Conservation (phyloP, 257 asterid species). For the Cinchona pubescens region DNA sequence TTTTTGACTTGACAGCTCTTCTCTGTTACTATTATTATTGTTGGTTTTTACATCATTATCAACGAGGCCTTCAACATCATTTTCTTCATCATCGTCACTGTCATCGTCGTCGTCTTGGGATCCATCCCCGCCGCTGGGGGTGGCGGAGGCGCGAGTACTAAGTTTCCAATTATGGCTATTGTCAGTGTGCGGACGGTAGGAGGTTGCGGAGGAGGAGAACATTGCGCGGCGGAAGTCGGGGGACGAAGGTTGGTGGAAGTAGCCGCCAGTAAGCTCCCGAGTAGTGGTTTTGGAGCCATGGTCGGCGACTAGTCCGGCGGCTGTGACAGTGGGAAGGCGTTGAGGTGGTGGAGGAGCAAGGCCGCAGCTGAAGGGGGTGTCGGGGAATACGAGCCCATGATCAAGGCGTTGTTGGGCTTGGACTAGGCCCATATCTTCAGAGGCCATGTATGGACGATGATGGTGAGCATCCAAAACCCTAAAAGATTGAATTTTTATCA, state of each 20-base stretch:
- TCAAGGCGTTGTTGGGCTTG: slow-evolving; percentile 56
- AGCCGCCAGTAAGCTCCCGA: slow-evolving; percentile 66
- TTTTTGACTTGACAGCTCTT: slow-evolving; percentile 37
- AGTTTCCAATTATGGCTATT: slow-evolving; percentile 46
- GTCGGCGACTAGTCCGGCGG: slow-evolving; percentile 37
- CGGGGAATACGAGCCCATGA: slow-evolving; percentile 56
- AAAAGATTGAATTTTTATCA: slow-evolving; percentile 12
- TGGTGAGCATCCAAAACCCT: slow-evolving; percentile 1
- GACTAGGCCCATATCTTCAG: slow-evolving; percentile 58
- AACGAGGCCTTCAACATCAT: slow-evolving; percentile 41
- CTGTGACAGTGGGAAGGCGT: slow-evolving; percentile 34
- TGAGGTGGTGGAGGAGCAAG: slow-evolving; percentile 45
- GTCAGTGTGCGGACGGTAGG: slow-evolving; percentile 9
- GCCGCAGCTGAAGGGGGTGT: slow-evolving; percentile 35
- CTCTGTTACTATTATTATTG: slow-evolving; percentile 23
- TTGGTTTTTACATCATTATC: slow-evolving; percentile 24
- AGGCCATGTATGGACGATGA: slow-evolving; percentile 38
- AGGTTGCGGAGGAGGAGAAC: slow-evolving; percentile 16
- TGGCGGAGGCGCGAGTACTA: slow-evolving; percentile 40
- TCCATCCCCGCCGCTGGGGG: slow-evolving; percentile 47
- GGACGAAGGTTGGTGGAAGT: slow-evolving; percentile 51
- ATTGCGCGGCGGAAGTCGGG: slow-evolving; percentile 46
- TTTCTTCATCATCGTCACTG: slow-evolving; percentile 43
- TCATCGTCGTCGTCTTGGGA: slow-evolving; percentile 59
- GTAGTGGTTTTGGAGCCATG: slow-evolving; percentile 49